These are phyloP conservation scores for Starmera caribaea DNA, from an alignment of 805 yeast species.

Conservation along the genomic window DNA sequence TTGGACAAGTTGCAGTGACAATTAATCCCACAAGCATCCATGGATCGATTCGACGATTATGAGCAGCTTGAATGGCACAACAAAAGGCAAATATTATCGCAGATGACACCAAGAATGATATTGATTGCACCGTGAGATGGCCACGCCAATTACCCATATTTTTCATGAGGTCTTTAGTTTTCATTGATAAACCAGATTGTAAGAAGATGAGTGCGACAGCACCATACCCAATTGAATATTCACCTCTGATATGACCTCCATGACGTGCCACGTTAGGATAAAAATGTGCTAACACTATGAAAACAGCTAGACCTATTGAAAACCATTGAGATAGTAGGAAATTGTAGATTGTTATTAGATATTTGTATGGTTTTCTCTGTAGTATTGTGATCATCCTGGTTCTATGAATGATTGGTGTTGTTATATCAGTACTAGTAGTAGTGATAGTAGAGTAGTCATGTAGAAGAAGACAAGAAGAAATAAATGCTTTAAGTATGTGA, in stretches of 20 bases:
- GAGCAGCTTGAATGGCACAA: constrained; percentile 50
- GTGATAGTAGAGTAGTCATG: too few species aligned
- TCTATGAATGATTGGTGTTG: too few species aligned
- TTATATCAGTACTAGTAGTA: too few species aligned
- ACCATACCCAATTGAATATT: constrained; percentile 73
- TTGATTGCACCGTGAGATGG: constrained; percentile 56
- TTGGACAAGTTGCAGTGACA: constrained; percentile 81
- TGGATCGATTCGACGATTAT: constrained; percentile 49
- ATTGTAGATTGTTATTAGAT: too few species aligned
- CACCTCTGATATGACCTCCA: constrained; percentile 66
- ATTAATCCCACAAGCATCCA: constrained; percentile 79
- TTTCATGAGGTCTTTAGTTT: constrained; percentile 46
- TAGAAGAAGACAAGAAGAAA: too few species aligned
- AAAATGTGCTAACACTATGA: constrained; percentile 65
- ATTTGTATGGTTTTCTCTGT: too few species aligned
- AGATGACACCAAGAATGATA: constrained; percentile 65
- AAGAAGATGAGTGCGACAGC: constrained; percentile 83
- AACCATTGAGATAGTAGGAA: constrained; percentile 51
- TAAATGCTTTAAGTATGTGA: too few species aligned
- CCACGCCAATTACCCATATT: constrained; percentile 77
- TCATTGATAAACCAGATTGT: constrained; percentile 73
- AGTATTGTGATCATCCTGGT: too few species aligned
- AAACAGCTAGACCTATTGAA: constrained; percentile 58
- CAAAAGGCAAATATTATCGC: constrained; percentile 67
- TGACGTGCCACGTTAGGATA: constrained; percentile 79